Conservation (phyloP, 371 early-diverging fungal species). For the Rhizopus sp. region DNA sequence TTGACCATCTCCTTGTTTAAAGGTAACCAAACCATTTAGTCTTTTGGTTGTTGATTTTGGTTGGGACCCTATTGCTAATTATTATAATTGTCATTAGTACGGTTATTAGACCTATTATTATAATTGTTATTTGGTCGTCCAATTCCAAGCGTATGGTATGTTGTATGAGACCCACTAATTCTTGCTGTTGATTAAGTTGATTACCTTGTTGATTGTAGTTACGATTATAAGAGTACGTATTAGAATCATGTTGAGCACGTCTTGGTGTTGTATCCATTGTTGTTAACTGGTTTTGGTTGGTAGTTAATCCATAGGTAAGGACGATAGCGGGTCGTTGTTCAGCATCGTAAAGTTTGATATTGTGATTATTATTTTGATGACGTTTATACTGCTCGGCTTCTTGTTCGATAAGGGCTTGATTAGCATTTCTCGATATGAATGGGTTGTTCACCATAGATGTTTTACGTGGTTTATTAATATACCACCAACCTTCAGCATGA, state of each 20-base stretch:
- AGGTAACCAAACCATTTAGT: conserved; percentile 3
- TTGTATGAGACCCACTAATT: not conserved
- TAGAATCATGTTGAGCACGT: too few species aligned
- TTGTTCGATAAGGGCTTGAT: not conserved
- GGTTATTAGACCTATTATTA: too few species aligned
- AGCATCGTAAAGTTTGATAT: too few species aligned
- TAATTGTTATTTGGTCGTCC: not conserved
- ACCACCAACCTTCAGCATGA: conserved; percentile 4
- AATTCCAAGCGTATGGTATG: not conserved
- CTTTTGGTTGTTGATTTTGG: not conserved
- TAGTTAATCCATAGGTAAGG: too few species aligned
- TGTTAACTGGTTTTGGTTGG: too few species aligned
- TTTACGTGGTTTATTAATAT: not conserved
- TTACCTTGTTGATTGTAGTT: not conserved
- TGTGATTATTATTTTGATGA: too few species aligned
- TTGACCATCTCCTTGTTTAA: not conserved
- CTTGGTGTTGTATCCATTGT: too few species aligned
- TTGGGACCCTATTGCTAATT: not conserved
- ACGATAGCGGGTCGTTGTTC: too few species aligned
- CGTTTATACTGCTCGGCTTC: too few species aligned
- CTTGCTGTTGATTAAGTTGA: not conserved
- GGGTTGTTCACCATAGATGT: conserved; percentile 2
- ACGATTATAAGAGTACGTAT: not conserved
- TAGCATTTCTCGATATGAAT: not conserved
- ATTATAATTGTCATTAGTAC: too few species aligned